Evolutionary conservation across 1,284 basidiomycete species (phyloP), one percentile per base, ranked within the genome.

Genomic region (Pseudozyma flocculosa): DNA sequence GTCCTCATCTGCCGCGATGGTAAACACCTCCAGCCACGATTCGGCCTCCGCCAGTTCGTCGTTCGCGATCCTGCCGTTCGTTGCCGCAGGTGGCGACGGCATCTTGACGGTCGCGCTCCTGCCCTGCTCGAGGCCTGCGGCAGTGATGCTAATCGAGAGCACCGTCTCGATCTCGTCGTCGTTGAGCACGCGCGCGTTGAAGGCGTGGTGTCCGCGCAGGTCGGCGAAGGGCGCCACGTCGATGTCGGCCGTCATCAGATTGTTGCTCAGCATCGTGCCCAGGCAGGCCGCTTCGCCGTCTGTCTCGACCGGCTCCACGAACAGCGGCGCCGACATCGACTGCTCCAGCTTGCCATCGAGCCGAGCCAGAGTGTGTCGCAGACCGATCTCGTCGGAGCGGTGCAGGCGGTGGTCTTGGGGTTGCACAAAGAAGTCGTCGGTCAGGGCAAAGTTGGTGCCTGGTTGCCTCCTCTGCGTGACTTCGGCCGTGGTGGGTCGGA

Each of bases 391-490:
- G 18, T 19, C 39, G n/a, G 18, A 13, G 9, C 38, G 38, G 15
- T 40, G 11, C 3, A 21, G 38, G 30, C 42, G 3, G 7, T 52
- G 43, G 15, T 17, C 41, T 5, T 17, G 3, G 15, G 14, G 4
- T 5, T 34, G 8, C 4, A 11, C 4, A 4, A 14, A 17, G 22
- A 17, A 43, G 46, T 61, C 63, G 23, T 66, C 63, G 21, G 46
- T 55, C 11, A 61, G 42, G 19, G 54, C 63, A 48, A 66, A 61
- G 48, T 66, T 66, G 46, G 59, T 61, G 5, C 63, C 63, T 8
- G 63, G 63, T 18, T 30, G 47, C 29, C 63, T 58, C n/a, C 63
- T 51, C 2, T 42, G 19, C 21, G 29, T 14, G 1, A 55, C 52
- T n/a, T 66, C 59, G 49, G 40, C 17, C 11, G 49, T 40, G 21